phyloP scores from a whole-genome alignment of 2,329 filamentous ascomycete genomes.

The Xylaria sp. region DNA sequence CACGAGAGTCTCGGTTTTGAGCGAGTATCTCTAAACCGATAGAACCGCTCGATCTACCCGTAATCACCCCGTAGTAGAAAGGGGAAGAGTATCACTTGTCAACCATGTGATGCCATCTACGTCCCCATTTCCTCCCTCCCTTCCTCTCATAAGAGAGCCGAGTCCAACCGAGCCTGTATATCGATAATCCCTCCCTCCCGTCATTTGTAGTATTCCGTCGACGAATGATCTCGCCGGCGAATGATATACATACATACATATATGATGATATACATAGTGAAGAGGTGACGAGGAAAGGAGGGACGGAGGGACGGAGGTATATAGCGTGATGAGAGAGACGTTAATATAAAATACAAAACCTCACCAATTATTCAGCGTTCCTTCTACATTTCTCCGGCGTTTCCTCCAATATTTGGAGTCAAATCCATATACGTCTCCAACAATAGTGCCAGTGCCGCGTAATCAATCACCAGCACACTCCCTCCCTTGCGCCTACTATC shows the following conservation, averaged over 20 bases:
- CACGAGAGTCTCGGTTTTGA: constrained; percentile 69
- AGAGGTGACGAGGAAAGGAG: not conserved
- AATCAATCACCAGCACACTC: too few species aligned
- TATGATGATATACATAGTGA: not conserved
- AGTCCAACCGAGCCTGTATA: not conserved
- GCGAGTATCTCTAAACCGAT: constrained; percentile 61
- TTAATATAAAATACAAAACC: too few species aligned
- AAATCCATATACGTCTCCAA: too few species aligned
- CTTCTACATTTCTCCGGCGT: too few species aligned
- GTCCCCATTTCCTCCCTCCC: not conserved
- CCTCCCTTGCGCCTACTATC: too few species aligned
- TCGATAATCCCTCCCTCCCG: not conserved
- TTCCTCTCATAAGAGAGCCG: too few species aligned
- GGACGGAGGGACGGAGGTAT: not conserved
- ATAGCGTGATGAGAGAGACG: not conserved
- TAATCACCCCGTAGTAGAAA: constrained; percentile 1
- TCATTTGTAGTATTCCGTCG: not conserved
- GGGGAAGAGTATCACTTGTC: not conserved
- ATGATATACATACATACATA: not conserved
- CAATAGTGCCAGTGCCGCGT: too few species aligned
- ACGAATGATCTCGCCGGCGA: not conserved
- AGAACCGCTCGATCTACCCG: not conserved
- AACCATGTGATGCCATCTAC: not conserved
- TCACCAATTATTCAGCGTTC: too few species aligned
- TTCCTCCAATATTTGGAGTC: too few species aligned